Conservation (phyloP, 108 stramenopile genomes). For the Pelagomonas calceolata region DNA sequence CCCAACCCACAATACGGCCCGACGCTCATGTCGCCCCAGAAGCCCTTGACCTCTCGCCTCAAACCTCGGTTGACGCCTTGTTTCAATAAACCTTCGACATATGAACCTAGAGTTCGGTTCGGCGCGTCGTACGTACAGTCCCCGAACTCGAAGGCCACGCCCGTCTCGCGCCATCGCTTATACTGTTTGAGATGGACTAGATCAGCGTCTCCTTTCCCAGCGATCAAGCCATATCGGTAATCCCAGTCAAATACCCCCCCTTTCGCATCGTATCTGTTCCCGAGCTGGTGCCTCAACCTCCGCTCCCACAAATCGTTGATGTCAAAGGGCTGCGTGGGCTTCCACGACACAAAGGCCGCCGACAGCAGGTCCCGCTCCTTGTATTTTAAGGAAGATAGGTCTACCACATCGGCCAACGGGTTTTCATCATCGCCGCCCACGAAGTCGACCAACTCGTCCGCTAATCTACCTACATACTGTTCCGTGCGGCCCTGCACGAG, state of each 20-base stretch:
- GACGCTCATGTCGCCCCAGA: conserved; percentile 52
- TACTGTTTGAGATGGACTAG: conserved; percentile 59
- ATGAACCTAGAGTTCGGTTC: conserved; percentile 41
- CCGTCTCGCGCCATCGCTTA: conserved; percentile 45
- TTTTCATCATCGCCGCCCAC: conserved; percentile 8
- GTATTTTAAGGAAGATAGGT: conserved; percentile 37
- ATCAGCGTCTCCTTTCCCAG: conserved; percentile 29
- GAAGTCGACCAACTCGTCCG: conserved; percentile 21
- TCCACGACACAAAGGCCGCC: conserved; percentile 15
- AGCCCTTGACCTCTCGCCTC: conserved; percentile 42
- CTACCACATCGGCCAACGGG: conserved; percentile 15
- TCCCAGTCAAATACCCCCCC: conserved; percentile 49
- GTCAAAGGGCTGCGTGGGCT: conserved; percentile 7
- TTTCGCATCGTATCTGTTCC: conserved; percentile 44
- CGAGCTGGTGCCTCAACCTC: conserved; percentile 40
- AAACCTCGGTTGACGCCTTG: conserved; percentile 28
- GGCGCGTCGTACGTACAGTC: conserved; percentile 45
- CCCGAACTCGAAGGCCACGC: conserved; percentile 62
- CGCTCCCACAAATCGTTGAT: conserved; percentile 28
- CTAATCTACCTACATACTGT: conserved; percentile 30
- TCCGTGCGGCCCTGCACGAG: conserved; percentile 39
- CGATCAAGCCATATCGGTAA: conserved; percentile 33
- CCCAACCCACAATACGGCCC: conserved; percentile 49
- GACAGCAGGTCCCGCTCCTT: conserved; percentile 32
- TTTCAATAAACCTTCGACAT: conserved; percentile 30